These are phyloP conservation scores for Saussurea involucrata DNA, from an alignment of 129 eudicot species.

Conservation along the genomic window DNA sequence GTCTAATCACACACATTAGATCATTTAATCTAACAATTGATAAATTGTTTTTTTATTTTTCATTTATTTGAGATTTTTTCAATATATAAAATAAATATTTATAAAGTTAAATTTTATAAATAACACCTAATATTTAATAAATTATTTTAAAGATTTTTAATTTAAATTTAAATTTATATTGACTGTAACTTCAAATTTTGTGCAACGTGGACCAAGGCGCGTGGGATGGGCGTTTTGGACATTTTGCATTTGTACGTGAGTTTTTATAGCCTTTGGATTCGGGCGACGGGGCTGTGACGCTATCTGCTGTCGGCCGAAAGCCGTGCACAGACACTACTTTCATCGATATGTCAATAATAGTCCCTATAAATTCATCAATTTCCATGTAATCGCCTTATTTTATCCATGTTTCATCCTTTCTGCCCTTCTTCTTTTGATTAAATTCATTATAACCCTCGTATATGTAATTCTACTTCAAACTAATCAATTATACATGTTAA, in stretches of 20 bases:
- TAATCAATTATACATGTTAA: background rate
- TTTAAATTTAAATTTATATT: no score
- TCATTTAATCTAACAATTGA: no score
- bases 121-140: no score
- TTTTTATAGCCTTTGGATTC: conserved; percentile 7
- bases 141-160: no score
- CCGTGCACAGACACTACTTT: conserved; percentile 5
- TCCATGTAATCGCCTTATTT: background rate
- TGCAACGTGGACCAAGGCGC: background rate
- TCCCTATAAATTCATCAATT: background rate
- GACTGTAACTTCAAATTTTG: background rate
- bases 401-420: background rate
- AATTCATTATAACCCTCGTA: background rate
- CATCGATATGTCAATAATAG: background rate
- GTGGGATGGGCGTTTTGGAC: background rate
- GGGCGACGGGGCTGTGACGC: conserved; percentile 16
- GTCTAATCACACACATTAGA: no score
- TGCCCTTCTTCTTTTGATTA: background rate
- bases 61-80: no score
- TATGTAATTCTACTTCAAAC: background rate
- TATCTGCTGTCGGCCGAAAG: conserved; percentile 20
- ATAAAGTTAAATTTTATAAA: no score
- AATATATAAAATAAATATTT: no score
- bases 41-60: no score
- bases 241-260: background rate